Evolutionary conservation across 192 early-diverging fungal species (phyloP).

Genomic region (Backusella psychrophila): DNA sequence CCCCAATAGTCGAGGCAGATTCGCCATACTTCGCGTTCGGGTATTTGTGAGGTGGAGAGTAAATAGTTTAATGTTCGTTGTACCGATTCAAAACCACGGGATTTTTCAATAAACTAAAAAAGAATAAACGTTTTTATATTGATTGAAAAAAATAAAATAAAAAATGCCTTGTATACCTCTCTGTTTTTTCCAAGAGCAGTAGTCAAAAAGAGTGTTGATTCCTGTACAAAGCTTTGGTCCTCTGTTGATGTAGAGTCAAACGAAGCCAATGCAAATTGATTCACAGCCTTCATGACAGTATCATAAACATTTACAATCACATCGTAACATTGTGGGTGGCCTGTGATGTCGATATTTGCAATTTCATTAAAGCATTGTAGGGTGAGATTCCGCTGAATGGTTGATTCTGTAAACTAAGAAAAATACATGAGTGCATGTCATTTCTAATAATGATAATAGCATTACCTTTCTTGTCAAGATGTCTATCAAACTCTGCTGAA

Average conservation of each 20-base stretch:
- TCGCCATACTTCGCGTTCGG: slow-evolving; percentile 16
- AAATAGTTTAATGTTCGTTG: slow-evolving; percentile 3
- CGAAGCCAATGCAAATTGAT: neutral
- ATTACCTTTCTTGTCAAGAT: slow-evolving; percentile 12
- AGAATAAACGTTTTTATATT: too few species aligned
- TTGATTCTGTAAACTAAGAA: neutral
- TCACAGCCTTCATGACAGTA: neutral
- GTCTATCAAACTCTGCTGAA: slow-evolving; percentile 10
- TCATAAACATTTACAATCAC: neutral
- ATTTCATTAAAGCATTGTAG: slow-evolving; percentile 22
- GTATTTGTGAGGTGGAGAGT: slow-evolving; percentile 1
- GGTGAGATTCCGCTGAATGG: slow-evolving; percentile 1
- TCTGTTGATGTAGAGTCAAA: neutral
- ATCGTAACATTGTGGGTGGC: neutral
- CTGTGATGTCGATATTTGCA: neutral
- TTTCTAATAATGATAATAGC: neutral
- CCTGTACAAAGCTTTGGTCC: slow-evolving; percentile 16
- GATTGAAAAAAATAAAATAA: too few species aligned
- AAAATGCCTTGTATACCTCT: too few species aligned
- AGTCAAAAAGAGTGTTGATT: slow-evolving; percentile 15
- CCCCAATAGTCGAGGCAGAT: slow-evolving; percentile 30
- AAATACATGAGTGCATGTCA: too few species aligned
- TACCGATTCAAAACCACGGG: neutral
- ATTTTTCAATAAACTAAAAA: neutral
- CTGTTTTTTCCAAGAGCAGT: slow-evolving; percentile 8